phyloP scores from a whole-genome alignment of 257 asterid genomes.

The Leonotis leonurus region DNA sequence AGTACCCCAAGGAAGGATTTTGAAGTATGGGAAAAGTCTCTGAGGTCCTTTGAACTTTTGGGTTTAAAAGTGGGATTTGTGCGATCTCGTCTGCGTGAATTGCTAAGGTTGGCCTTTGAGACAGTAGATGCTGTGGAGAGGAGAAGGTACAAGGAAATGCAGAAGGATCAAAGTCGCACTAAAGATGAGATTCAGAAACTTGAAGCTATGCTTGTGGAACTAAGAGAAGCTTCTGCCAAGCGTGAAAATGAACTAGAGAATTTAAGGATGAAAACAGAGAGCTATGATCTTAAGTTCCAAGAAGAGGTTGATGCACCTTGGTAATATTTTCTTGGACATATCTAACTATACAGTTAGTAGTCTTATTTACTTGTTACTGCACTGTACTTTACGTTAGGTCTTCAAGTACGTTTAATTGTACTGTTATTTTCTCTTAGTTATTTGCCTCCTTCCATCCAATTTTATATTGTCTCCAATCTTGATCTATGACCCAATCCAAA shows the following conservation, averaged over 20 bases:
- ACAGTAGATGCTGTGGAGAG: constrained; percentile 38
- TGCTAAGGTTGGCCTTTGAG: constrained; percentile 41
- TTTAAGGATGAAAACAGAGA: constrained; percentile 43
- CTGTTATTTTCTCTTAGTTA: too few relatives aligned
- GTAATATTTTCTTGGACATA: too few relatives aligned
- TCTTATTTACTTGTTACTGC: too few relatives aligned
- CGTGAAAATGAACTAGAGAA: constrained; percentile 30
- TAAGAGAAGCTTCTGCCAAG: constrained; percentile 34
- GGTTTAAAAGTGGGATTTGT: constrained; percentile 63
- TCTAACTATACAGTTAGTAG: too few relatives aligned
- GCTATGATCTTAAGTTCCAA: constrained; percentile 38
- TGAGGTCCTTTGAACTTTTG: constrained; percentile 60
- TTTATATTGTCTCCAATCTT: too few relatives aligned
- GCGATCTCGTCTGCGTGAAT: constrained; percentile 36
- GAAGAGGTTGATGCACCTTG: constrained; percentile 59
- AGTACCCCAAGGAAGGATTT: constrained; percentile 47
- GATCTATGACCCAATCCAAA: too few relatives aligned
- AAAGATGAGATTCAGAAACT: constrained; percentile 39
- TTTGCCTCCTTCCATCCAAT: too few relatives aligned
- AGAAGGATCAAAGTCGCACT: constrained; percentile 22
- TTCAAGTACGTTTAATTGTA: too few relatives aligned
- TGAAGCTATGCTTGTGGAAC: constrained; percentile 41
- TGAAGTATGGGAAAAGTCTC: constrained; percentile 63
- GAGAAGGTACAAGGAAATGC: constrained; percentile 40
- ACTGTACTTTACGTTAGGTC: too few relatives aligned